These are phyloP conservation scores for Neocallimastix lanati DNA, from an alignment of 192 early-diverging fungal genomes.

Conservation along the genomic window DNA sequence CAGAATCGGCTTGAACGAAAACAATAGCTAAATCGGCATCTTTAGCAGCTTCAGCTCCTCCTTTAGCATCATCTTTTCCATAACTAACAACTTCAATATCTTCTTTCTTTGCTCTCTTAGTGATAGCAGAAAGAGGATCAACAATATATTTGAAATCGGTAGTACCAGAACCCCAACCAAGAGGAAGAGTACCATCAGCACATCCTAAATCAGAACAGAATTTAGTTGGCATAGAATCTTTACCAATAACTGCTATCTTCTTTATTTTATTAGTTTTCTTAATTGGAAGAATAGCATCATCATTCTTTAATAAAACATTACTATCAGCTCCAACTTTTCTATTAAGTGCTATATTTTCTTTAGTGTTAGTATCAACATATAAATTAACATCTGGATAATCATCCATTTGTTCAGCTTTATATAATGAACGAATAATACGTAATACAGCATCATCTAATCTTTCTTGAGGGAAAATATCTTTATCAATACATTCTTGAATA, in stretches of 20 bases:
- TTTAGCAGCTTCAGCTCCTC: conserved; percentile 1
- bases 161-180: conserved; percentile 4
- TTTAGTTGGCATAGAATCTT: conserved; percentile 11
- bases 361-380: too few species aligned
- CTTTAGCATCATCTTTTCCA: neutral
- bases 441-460: too few species aligned
- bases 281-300: conserved; percentile 11
- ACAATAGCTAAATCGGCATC: conserved; percentile 4
- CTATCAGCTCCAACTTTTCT: conserved; percentile 22
- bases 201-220: neutral
- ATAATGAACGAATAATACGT: too few species aligned
- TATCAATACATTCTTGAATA: neutral
- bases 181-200: neutral
- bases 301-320: conserved; percentile 26
- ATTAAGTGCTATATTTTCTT: too few species aligned
- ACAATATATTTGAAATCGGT: conserved; percentile 4
- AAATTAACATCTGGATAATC: too few species aligned
- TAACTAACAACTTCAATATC: too few species aligned
- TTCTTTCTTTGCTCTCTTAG: neutral
- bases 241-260: conserved; percentile 17
- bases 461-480: neutral
- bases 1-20: conserved; percentile 3
- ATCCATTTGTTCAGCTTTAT: too few species aligned
- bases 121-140: neutral
- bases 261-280: neutral